Percentiles rank a stretch among this genome's conserved stretches.
phyloP scores from a whole-genome alignment of 2,329 filamentous ascomycete genomes.

The Talaromyces marneffei region DNA sequence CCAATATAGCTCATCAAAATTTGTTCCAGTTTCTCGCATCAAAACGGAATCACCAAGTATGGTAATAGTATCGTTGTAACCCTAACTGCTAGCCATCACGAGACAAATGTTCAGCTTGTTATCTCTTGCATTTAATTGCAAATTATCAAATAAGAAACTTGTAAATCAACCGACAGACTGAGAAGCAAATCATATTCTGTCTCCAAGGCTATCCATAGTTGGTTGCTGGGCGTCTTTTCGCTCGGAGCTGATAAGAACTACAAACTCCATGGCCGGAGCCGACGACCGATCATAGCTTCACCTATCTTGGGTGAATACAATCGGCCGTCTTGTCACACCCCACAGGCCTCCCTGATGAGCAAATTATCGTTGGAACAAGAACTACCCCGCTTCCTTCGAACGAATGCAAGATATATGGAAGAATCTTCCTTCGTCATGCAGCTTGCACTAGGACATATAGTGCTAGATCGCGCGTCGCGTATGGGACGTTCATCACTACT shows the following conservation, averaged over 20 bases:
- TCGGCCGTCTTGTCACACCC: background rate
- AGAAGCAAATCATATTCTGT: background rate
- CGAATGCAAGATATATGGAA: background rate
- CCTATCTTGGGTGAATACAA: background rate
- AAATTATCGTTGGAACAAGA: background rate
- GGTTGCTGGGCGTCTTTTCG: background rate
- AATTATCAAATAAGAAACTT: background rate
- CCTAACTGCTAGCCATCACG: background rate
- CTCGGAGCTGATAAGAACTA: background rate
- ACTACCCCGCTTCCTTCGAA: background rate
- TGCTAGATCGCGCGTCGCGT: background rate
- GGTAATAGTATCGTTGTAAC: too few species aligned
- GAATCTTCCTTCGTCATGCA: background rate
- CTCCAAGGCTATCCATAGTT: background rate
- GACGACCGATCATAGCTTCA: background rate
- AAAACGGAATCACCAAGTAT: background rate
- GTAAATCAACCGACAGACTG: background rate
- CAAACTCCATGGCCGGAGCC: background rate
- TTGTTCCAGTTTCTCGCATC: background rate
- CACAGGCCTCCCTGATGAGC: background rate
- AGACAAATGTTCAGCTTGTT: too few species aligned
- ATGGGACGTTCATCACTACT: too few species aligned
- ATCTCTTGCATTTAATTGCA: too few species aligned
- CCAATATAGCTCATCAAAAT: background rate
- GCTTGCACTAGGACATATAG: background rate